A percentile compares a stretch with the other conserved stretches of the same genome.
Conservation (phyloP, 345 rosid genomes). For the Melastoma malabathricum region DNA sequence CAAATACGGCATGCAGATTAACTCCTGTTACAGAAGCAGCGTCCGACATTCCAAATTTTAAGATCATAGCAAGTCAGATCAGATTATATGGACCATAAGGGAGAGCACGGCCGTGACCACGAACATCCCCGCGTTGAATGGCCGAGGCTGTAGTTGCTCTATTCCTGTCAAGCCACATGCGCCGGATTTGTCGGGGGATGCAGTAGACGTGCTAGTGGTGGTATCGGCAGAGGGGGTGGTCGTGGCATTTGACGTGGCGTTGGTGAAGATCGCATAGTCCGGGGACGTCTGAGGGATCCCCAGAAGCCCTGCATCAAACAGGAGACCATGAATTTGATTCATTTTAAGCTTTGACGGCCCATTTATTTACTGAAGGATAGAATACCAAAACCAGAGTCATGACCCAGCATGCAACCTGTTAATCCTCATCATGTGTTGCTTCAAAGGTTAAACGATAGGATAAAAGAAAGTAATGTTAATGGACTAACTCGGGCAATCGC, state of each 20-base stretch:
- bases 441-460: too few relatives aligned
- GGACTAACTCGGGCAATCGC: constrained; percentile 53
- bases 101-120: constrained; percentile 14
- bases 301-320: constrained; percentile 41
- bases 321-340: too few relatives aligned
- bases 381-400: too few relatives aligned
- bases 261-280: constrained; percentile 53
- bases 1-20: too few relatives aligned
- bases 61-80: not conserved
- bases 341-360: too few relatives aligned
- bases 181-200: constrained; percentile 8
- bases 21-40: not conserved
- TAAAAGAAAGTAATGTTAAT: not conserved
- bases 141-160: constrained; percentile 5
- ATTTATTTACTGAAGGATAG: too few relatives aligned
- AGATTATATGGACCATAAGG: not conserved
- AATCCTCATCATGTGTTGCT: too few relatives aligned
- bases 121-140: constrained; percentile 10
- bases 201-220: constrained; percentile 9
- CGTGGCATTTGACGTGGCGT: not conserved
- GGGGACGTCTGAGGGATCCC: constrained; percentile 76
- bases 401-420: too few relatives aligned
- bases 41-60: not conserved
- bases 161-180: constrained; percentile 9
- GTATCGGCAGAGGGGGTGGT: constrained; percentile 19